Base-by-base conservation (phyloP, 345 rosid genomes). In the Physaria fendleri region DNA sequence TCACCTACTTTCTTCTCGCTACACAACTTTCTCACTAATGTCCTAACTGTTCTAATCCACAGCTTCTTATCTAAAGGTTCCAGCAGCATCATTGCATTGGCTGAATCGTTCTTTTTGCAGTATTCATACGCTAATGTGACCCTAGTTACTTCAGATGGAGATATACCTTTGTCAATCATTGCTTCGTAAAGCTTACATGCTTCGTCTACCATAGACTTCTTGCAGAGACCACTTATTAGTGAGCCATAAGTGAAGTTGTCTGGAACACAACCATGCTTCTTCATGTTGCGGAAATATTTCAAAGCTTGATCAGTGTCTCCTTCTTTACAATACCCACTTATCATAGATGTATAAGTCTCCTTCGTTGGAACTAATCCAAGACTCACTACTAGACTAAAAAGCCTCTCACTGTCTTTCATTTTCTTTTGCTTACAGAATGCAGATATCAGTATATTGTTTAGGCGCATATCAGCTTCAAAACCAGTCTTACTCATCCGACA, bases 281-380 rank as follows among this genome's bases (percentile, higher is more conserved):
- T 71, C 96, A 91, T 91, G 64, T 60, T 81, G 30, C 50, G 73
- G 78, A 85, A 80, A 72, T 76, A 42, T 37, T 72, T 78, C 27
- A 81, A 4, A 20, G 87, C 95, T 22, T 59, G 32, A 49, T 55
- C 76, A 17, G 76, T 55, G 64, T 80, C 71, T 33, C 85, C 82
- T 51, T 68, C 84, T 38, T 81, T 77, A 64, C 85, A 77, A 62
- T 79, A 81, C 29, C 96, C 96, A 25, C 92, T 66, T 5, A 91
- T 77, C 86, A 88, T 78, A 14, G 96, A 88, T 2, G 96, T 85
- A 67, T 77, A 91, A 10, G 96, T 91, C 81, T 91, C 85, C 72
- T 85, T 91, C 11, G 88, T 84, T 42, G 95, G 96, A 68, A 78
- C 73, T 59, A 88, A 77, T 9, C 85, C 85, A 6, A 64, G 69